These are phyloP conservation scores for Alternaria atra DNA, from an alignment of 2,329 filamentous ascomycete species.

Conservation along the genomic window DNA sequence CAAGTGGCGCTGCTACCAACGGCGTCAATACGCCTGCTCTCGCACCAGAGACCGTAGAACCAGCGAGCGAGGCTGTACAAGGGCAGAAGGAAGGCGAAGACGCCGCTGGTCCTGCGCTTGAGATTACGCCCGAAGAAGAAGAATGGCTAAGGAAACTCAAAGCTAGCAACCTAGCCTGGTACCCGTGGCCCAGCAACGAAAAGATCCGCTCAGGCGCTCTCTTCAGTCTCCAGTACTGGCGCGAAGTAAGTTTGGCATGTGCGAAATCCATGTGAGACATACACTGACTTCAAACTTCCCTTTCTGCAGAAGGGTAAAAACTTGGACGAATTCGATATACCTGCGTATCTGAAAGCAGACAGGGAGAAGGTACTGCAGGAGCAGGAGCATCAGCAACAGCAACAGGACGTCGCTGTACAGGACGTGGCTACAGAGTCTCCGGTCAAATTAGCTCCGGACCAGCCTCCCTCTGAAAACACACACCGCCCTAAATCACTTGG, in stretches of 20 bases:
- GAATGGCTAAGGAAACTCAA: conserved; percentile 48
- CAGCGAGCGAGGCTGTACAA: conserved; percentile 32
- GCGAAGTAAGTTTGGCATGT: conserved; percentile 14
- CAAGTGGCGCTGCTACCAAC: conserved; percentile 39
- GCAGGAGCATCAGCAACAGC: neutral
- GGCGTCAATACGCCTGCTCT: conserved; percentile 41
- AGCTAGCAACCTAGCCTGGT: conserved; percentile 59
- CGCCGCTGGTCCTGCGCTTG: conserved; percentile 19
- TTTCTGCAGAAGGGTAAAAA: conserved; percentile 23
- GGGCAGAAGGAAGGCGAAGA: conserved; percentile 23
- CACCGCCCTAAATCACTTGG: conserved; percentile 7
- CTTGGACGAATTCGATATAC: conserved; percentile 32
- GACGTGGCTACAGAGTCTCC: neutral
- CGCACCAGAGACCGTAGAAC: conserved; percentile 33
- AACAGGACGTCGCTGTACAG: neutral
- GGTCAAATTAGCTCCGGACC: neutral
- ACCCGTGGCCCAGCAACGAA: conserved; percentile 78
- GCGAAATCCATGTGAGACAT: neutral
- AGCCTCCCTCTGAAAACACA: conserved; percentile 2
- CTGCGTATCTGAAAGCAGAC: conserved; percentile 33
- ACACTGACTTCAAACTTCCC: neutral
- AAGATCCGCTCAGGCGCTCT: conserved; percentile 75
- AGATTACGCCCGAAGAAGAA: conserved; percentile 42
- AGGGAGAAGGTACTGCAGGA: conserved; percentile 14
- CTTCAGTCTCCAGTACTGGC: conserved; percentile 36